A percentile compares a stretch with the other conserved stretches of the same genome.
These are phyloP conservation scores for Arabidopsis suecica DNA, from an alignment of 345 rosid species.

Conservation along the genomic window DNA sequence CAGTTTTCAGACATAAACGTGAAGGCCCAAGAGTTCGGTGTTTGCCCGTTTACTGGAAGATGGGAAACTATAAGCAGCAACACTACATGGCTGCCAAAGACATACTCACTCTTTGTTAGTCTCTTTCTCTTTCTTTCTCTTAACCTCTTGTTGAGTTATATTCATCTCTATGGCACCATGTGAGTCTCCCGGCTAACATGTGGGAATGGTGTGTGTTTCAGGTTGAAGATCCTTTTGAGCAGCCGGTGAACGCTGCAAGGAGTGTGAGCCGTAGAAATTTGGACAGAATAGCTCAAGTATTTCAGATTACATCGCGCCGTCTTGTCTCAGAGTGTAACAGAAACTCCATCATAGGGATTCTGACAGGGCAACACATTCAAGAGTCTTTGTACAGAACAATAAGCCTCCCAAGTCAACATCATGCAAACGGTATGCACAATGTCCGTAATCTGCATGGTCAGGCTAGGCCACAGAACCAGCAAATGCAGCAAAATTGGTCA, in stretches of 20 bases:
- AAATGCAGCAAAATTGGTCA: constrained; percentile 43
- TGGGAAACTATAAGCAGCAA: constrained; percentile 71
- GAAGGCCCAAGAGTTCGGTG: constrained; percentile 65
- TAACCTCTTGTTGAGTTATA: background rate
- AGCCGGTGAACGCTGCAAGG: constrained; percentile 81
- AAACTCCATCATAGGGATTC: constrained; percentile 41
- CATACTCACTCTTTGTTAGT: constrained; percentile 69
- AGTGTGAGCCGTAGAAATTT: constrained; percentile 61
- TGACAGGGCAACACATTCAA: constrained; percentile 52
- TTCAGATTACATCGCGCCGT: constrained; percentile 49
- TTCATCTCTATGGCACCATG: background rate
- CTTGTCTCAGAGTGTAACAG: constrained; percentile 49
- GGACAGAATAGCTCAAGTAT: constrained; percentile 58
- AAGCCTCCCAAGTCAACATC: constrained; percentile 31
- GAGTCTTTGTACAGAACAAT: constrained; percentile 38
- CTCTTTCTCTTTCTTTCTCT: constrained; percentile 30
- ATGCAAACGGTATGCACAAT: constrained; percentile 28
- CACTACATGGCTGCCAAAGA: constrained; percentile 82
- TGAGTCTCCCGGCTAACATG: constrained; percentile 3
- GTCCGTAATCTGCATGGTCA: constrained; percentile 22
- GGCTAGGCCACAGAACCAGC: constrained; percentile 41
- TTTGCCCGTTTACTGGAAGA: constrained; percentile 73
- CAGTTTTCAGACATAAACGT: constrained; percentile 65
- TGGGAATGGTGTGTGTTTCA: constrained; percentile 40
- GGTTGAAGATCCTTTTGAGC: constrained; percentile 97